These are phyloP conservation scores for Laetiporus sulphureus DNA, from an alignment of 1,284 basidiomycete species.

Conservation along the genomic window DNA sequence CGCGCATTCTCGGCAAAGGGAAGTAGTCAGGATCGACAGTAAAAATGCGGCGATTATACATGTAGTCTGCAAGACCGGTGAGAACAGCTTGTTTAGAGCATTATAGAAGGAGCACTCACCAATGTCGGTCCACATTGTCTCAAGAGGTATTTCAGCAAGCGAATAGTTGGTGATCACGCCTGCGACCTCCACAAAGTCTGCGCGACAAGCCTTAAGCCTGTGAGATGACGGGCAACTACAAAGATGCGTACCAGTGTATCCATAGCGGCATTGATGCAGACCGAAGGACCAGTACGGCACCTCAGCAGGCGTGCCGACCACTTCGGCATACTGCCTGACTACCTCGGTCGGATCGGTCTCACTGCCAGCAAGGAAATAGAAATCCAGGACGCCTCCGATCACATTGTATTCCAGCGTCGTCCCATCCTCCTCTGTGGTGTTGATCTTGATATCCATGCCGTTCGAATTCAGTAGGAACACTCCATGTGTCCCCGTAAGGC, in stretches of 20 bases:
- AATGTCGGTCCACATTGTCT: slow-evolving; percentile 77
- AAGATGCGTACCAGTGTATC: slow-evolving; percentile 43
- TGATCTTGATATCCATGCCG: slow-evolving; percentile 70
- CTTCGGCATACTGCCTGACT: slow-evolving; percentile 57
- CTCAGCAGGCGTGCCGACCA: slow-evolving; percentile 57
- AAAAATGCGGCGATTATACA: slow-evolving; percentile 61
- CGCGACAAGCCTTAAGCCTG: neutral
- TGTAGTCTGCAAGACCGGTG: slow-evolving; percentile 47
- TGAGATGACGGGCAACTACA: neutral
- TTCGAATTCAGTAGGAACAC: slow-evolving; percentile 65
- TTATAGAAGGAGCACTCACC: slow-evolving; percentile 31
- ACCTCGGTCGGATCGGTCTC: slow-evolving; percentile 53
- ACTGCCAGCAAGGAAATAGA: slow-evolving; percentile 71
- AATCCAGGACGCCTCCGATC: slow-evolving; percentile 66
- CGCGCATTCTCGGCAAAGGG: slow-evolving; percentile 52
- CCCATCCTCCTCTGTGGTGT: slow-evolving; percentile 30
- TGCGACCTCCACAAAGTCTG: slow-evolving; percentile 57
- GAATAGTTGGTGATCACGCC: slow-evolving; percentile 56
- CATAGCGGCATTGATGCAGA: slow-evolving; percentile 67
- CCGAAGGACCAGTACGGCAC: slow-evolving; percentile 69
- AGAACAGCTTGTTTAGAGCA: neutral
- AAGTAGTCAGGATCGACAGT: slow-evolving; percentile 66
- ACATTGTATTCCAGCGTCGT: slow-evolving; percentile 61
- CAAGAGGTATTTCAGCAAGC: slow-evolving; percentile 55
- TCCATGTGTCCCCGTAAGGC: slow-evolving; percentile 56